A percentile compares a stretch with the other conserved stretches of the same genome.
Conservation (phyloP, 805 yeast species). For the Lipomyces chichibuensis region DNA sequence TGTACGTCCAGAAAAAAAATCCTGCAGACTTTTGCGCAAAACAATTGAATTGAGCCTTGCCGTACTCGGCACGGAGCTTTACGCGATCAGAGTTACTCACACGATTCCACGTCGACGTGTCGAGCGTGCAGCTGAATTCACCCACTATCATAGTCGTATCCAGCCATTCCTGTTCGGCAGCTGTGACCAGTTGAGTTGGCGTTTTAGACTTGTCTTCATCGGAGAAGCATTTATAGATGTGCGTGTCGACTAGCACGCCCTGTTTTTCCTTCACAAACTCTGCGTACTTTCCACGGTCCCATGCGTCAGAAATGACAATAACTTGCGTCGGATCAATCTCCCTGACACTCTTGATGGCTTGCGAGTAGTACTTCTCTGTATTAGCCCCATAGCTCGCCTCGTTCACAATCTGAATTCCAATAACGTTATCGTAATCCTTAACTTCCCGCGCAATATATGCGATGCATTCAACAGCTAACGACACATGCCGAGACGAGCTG, state of each 20-base stretch:
- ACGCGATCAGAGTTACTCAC: constrained; percentile 53
- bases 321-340: constrained; percentile 61
- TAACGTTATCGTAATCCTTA: constrained; percentile 61
- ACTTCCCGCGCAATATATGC: constrained; percentile 67
- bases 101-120: constrained; percentile 71
- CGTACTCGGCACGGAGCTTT: constrained; percentile 62
- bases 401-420: constrained; percentile 83
- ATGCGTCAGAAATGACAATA: constrained; percentile 84
- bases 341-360: constrained; percentile 66
- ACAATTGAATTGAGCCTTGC: constrained; percentile 53
- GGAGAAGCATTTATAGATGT: constrained; percentile 82
- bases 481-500: constrained; percentile 46
- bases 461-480: constrained; percentile 55
- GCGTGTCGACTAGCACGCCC: constrained; percentile 80
- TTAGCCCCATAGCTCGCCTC: constrained; percentile 71
- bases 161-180: constrained; percentile 54
- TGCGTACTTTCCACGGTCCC: constrained; percentile 85
- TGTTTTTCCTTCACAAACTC: constrained; percentile 60
- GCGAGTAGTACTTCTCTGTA: constrained; percentile 61
- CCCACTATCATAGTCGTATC: constrained; percentile 78
- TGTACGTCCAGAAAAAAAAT: constrained; percentile 86
- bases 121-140: constrained; percentile 87
- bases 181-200: constrained; percentile 65
- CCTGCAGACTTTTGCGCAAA: constrained; percentile 52
- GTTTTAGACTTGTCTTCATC: constrained; percentile 68